Evolutionary conservation across 2,329 filamentous ascomycete genomes (phyloP).

Genomic region (Exophiala mesophila): DNA sequence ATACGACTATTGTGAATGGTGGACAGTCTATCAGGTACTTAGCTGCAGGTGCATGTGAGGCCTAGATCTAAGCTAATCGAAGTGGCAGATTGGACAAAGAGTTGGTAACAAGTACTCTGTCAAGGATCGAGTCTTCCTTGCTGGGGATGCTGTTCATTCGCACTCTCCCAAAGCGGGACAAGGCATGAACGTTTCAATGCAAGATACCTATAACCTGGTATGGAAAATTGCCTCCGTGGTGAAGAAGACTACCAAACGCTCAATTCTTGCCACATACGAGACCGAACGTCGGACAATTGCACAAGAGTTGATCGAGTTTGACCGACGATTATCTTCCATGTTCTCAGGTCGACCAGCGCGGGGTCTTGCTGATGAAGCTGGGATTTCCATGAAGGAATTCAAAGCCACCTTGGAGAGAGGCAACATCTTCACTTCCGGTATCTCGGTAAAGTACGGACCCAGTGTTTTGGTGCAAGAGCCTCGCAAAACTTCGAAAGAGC

Average conservation of each 20-base stretch:
- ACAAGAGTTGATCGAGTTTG: constrained; percentile 60
- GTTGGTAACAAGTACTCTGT: constrained; percentile 46
- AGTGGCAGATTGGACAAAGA: constrained; percentile 61
- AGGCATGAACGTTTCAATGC: constrained; percentile 68
- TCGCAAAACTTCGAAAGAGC: no score
- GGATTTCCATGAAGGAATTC: constrained; percentile 55
- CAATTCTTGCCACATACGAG: constrained; percentile 48
- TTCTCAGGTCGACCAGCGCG: constrained; percentile 43
- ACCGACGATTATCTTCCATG: constrained; percentile 48
- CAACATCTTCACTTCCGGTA: constrained; percentile 46
- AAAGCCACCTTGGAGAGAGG: constrained; percentile 52
- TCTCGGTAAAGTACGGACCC: neutral
- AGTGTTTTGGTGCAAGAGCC: neutral
- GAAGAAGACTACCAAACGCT: constrained; percentile 35
- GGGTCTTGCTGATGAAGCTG: constrained; percentile 35
- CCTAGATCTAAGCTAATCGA: constrained; percentile 36
- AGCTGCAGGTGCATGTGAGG: constrained; percentile 1
- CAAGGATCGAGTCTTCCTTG: constrained; percentile 59
- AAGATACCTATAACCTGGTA: constrained; percentile 56
- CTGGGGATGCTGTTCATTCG: constrained; percentile 61
- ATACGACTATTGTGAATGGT: constrained; percentile 63
- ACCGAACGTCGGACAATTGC: constrained; percentile 55
- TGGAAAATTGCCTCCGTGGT: constrained; percentile 52
- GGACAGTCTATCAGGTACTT: constrained; percentile 50
- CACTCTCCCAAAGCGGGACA: constrained; percentile 59